phyloP scores from a whole-genome alignment of 495 filamentous ascomycete genomes.

The Penicillium subrubescens region DNA sequence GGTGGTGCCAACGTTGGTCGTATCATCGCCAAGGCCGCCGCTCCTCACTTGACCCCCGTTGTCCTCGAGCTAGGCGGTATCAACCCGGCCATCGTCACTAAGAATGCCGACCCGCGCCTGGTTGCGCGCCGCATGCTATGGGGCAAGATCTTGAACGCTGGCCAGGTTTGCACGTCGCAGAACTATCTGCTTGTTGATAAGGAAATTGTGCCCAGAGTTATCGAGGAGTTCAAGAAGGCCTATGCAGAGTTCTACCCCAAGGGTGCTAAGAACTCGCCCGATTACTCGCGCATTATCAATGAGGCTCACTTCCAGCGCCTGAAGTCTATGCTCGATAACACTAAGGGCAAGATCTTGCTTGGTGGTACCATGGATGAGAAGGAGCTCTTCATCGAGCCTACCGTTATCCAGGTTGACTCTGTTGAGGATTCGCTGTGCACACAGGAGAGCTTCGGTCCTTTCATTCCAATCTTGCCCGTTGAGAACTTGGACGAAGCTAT shows the following conservation, averaged over 20 bases:
- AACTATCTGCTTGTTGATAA: slow-evolving; percentile 87
- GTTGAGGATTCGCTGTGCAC: slow-evolving; percentile 73
- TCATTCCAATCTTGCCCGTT: slow-evolving; percentile 77
- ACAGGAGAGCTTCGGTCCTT: slow-evolving; percentile 88
- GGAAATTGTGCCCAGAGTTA: slow-evolving; percentile 67
- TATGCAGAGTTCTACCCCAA: slow-evolving; percentile 83
- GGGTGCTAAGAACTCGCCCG: slow-evolving; percentile 71
- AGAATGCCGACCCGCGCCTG: slow-evolving; percentile 75
- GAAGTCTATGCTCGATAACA: slow-evolving; percentile 82
- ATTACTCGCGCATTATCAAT: slow-evolving; percentile 81
- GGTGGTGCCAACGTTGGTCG: slow-evolving; percentile 74
- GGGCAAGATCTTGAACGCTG: slow-evolving; percentile 82
- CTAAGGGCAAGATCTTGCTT: slow-evolving; percentile 79
- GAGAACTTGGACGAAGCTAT: slow-evolving; percentile 80
- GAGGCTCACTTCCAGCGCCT: slow-evolving; percentile 76
- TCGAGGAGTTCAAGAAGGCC: slow-evolving; percentile 70
- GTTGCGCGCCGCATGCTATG: slow-evolving; percentile 84
- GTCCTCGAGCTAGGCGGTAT: slow-evolving; percentile 85
- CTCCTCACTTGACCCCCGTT: slow-evolving; percentile 87
- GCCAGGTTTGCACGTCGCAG: slow-evolving; percentile 86
- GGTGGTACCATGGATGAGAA: slow-evolving; percentile 80
- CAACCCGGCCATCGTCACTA: slow-evolving; percentile 89
- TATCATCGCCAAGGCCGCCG: slow-evolving; percentile 90
- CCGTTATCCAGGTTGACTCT: slow-evolving; percentile 74
- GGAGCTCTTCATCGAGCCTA: slow-evolving; percentile 83